Percentiles rank a stretch among this genome's conserved stretches.
These are phyloP conservation scores for Penicillium italicum DNA, from an alignment of 2,329 filamentous ascomycete species.

Conservation along the genomic window DNA sequence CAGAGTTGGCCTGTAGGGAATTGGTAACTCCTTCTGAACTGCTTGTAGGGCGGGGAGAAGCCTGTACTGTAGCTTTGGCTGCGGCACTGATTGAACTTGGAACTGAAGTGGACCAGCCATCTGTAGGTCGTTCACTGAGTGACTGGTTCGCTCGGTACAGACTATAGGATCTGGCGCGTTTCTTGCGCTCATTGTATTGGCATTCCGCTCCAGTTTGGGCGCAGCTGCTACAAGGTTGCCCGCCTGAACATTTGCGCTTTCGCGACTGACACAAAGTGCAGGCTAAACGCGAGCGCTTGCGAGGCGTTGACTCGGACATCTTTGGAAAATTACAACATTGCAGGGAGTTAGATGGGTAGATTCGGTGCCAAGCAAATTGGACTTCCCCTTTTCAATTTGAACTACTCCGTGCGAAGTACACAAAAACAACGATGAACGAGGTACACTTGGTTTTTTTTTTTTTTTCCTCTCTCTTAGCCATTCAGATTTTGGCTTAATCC, in stretches of 20 bases:
- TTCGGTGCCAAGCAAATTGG: conserved; percentile 6
- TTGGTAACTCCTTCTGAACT: conserved; percentile 9
- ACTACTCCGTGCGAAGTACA: not conserved
- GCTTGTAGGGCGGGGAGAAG: conserved; percentile 1
- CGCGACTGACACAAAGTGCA: conserved; percentile 54
- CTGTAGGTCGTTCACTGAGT: conserved; percentile 10
- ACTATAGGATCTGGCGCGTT: conserved; percentile 24
- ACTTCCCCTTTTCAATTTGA: not conserved
- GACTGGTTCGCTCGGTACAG: conserved; percentile 16
- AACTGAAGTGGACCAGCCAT: conserved; percentile 7
- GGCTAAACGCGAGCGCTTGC: conserved; percentile 45
- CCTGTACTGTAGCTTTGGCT: conserved; percentile 8
- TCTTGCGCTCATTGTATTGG: conserved; percentile 43
- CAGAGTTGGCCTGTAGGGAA: conserved; percentile 56
- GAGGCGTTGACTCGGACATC: conserved; percentile 29
- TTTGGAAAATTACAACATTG: conserved; percentile 2
- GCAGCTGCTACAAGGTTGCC: conserved; percentile 53
- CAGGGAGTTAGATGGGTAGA: not conserved
- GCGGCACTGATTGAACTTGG: not conserved
- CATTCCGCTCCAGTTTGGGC: conserved; percentile 54
- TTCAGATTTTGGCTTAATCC: conserved; percentile 2
- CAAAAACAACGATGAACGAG: not conserved
- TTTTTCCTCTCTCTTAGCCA: not conserved
- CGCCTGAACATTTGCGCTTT: conserved; percentile 56
- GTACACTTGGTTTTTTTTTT: not conserved